Base-by-base conservation (phyloP, 2,329 filamentous ascomycete species). In the Microsporum audouinii region DNA sequence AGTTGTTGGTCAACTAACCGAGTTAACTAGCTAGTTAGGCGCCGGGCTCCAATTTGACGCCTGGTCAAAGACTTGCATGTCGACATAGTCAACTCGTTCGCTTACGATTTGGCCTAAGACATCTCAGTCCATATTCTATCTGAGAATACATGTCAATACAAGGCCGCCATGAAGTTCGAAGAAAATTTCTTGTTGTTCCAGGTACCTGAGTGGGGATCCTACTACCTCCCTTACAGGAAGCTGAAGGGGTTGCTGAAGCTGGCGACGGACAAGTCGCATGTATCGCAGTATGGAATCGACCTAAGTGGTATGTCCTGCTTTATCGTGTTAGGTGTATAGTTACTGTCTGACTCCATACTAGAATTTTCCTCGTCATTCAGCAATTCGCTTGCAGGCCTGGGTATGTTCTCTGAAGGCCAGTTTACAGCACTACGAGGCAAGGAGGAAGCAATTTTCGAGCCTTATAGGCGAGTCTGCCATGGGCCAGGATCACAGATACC, bases 101-200 rank as follows among this genome's bases (percentile, higher is more conserved):
- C 43, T 49, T n/a, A 17, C 17, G 17, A 23, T 23, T 23, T 23
- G 17, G 17, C 17, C 17, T 23, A 23, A 23, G 17, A 23, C 17
- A 23, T 23, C 17, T 23, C 17, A 23, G 17, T 23, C 17, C 17
- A 23, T 23, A 23, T 23, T 23, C 17, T 23, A 23, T 23, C 17
- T 23, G 17, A 23, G 17, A 53, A 53, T 5, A 14, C 14, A 6
- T n/a, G 10, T 23, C 17, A n/a, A 17, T 6, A 14, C 10, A 43
- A 51, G 45, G 45, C 27, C 47, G 61, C 27, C 33, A 72, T 72
- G 71, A 68, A 65, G 51, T 72, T 73, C 57, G 68, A 69, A 5
- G 62, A 66, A n/a, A 60, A 71, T 38, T 68, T 69, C 5, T 66
- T 71, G 56, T 62, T 34, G 6, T 60, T 65, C 51, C 63, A 67